Evolutionary conservation across 257 asterid genomes (phyloP).

Genomic region (Solanum clarkiae): DNA sequence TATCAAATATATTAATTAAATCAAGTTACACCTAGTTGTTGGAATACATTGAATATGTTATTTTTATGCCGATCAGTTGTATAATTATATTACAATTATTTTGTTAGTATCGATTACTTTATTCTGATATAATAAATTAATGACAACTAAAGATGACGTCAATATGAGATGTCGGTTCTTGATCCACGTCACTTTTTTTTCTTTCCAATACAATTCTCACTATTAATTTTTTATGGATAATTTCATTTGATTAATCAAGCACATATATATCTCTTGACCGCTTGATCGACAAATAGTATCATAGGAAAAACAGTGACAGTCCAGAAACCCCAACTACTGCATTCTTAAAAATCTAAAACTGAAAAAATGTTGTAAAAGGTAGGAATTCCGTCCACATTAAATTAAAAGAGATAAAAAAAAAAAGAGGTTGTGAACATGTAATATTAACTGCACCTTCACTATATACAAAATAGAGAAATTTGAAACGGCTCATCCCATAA

Average conservation of each 20-base stretch:
- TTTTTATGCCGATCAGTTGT: neutral
- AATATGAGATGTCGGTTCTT: neutral
- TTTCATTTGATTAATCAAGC: neutral
- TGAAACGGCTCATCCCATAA: neutral
- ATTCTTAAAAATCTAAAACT: neutral
- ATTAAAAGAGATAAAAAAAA: neutral
- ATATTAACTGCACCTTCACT: neutral
- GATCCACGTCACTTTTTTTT: neutral
- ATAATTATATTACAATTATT: neutral
- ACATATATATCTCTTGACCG: neutral
- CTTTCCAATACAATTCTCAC: neutral
- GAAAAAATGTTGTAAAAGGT: neutral
- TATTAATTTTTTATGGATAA: neutral
- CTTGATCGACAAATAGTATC: neutral
- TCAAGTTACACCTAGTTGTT: neutral
- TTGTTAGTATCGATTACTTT: neutral
- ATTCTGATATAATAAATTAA: neutral
- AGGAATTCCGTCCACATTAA: neutral
- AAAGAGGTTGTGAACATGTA: neutral
- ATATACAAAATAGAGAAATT: neutral
- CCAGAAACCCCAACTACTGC: neutral
- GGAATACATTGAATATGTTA: neutral
- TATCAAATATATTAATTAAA: neutral
- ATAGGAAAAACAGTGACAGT: too few relatives aligned
- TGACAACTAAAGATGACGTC: neutral